Evolutionary conservation across 768 basidiomycete species (phyloP).

Genomic region (Butyriboletus loyo): DNA sequence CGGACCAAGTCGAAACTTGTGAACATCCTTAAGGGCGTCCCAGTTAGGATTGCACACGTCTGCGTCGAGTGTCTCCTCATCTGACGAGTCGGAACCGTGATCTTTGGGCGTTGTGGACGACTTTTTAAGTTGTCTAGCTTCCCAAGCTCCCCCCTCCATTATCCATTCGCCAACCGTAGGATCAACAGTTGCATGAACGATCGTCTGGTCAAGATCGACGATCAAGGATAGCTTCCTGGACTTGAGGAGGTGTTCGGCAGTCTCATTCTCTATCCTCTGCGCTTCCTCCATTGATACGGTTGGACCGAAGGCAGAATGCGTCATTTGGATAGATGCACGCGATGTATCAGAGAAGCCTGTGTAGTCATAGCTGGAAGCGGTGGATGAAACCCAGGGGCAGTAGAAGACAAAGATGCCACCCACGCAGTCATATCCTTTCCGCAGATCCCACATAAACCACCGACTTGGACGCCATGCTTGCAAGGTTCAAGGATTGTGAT

Average conservation of each 20-base stretch:
- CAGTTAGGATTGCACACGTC: conserved; percentile 89
- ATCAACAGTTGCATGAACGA: conserved; percentile 97
- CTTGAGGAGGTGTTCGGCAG: conserved; percentile 72
- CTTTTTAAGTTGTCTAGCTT: conserved; percentile 51
- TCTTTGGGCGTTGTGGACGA: conserved; percentile 34
- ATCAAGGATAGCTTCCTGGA: conserved; percentile 86
- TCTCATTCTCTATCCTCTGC: conserved; percentile 80
- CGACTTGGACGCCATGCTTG: conserved; percentile 90
- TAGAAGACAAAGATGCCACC: conserved; percentile 24
- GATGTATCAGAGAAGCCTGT: conserved; percentile 84
- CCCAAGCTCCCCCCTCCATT: conserved; percentile 78
- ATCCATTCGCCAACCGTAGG: conserved; percentile 99
- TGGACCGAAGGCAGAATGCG: conserved; percentile 87
- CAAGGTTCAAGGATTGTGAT: conserved; percentile 85
- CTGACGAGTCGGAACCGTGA: conserved; percentile 32
- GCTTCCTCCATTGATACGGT: conserved; percentile 93
- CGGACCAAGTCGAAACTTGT: conserved; percentile 82
- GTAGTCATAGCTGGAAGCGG: conserved; percentile 63
- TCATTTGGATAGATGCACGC: conserved; percentile 90
- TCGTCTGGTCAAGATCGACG: conserved; percentile 98
- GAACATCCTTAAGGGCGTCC: conserved; percentile 87
- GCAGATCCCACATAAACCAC: conserved; percentile 90
- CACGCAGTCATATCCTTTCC: conserved; percentile 95
- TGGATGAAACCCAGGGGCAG: conserved; percentile 10
- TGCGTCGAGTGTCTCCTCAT: conserved; percentile 40